Percentiles rank a stretch among this genome's conserved stretches.
Evolutionary conservation across 345 rosid genomes (phyloP).

Genomic region (Microthlaspi erraticum): DNA sequence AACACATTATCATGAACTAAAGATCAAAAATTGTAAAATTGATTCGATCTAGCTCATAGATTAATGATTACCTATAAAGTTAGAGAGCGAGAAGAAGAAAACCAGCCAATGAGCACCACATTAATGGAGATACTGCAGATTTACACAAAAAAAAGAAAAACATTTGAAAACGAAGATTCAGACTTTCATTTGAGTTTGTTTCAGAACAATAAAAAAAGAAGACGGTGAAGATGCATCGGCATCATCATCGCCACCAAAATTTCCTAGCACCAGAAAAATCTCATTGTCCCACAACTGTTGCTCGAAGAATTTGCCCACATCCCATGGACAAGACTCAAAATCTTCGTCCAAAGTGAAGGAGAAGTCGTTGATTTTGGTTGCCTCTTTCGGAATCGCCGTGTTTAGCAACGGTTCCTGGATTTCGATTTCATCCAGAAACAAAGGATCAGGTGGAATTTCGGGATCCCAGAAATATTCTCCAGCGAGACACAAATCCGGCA

Average conservation of each 20-base stretch:
- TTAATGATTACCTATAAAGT: too few relatives aligned
- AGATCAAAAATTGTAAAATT: too few relatives aligned
- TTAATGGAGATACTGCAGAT: too few relatives aligned
- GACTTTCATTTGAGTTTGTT: too few relatives aligned
- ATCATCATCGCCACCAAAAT: constrained; percentile 30
- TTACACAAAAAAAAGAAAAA: too few relatives aligned
- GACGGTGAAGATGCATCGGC: constrained; percentile 31
- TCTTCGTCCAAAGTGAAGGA: constrained; percentile 51
- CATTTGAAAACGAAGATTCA: too few relatives aligned
- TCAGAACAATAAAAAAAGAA: too few relatives aligned
- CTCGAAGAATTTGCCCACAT: constrained; percentile 62
- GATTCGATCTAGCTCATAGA: too few relatives aligned
- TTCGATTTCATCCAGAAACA: constrained; percentile 56
- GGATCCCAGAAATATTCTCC: constrained; percentile 47
- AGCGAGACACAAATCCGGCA: constrained; percentile 38
- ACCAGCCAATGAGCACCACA: too few relatives aligned
- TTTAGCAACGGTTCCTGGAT: not conserved
- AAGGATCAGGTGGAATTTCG: constrained; percentile 49
- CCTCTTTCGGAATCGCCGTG: not conserved
- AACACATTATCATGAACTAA: too few relatives aligned
- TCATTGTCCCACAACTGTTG: not conserved
- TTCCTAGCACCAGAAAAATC: not conserved
- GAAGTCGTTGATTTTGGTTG: constrained; percentile 30
- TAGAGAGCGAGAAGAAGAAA: too few relatives aligned
- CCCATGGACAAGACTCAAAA: constrained; percentile 65